These are phyloP conservation scores for Murraya paniculata DNA, from an alignment of 345 rosid genomes.

Conservation along the genomic window DNA sequence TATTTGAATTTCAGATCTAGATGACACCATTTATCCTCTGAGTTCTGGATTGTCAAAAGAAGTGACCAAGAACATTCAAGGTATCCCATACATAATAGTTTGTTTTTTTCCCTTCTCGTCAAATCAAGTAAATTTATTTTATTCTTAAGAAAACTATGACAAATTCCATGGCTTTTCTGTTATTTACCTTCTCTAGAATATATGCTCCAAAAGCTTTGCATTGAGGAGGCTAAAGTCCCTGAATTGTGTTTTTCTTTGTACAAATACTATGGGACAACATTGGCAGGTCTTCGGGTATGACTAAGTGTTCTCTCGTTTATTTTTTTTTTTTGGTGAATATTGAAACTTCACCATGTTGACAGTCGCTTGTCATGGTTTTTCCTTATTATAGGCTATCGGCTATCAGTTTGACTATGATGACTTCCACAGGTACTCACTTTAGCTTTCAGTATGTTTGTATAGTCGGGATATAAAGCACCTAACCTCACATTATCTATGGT, in stretches of 20 bases:
- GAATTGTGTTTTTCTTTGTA: constrained; percentile 66
- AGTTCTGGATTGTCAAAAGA: constrained; percentile 65
- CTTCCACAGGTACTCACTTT: constrained; percentile 62
- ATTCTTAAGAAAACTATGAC: constrained; percentile 2
- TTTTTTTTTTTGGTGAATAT: not conserved
- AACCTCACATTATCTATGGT: not conserved
- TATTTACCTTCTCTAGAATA: constrained; percentile 44
- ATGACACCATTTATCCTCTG: constrained; percentile 82
- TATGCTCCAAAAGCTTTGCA: constrained; percentile 67
- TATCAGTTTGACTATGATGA: constrained; percentile 74
- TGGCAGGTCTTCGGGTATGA: constrained; percentile 93
- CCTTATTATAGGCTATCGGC: constrained; percentile 70
- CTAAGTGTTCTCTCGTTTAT: not conserved
- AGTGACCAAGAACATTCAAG: constrained; percentile 68
- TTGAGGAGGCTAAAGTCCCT: constrained; percentile 55
- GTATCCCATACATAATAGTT: constrained; percentile 27
- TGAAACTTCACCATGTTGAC: not conserved
- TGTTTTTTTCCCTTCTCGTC: not conserved
- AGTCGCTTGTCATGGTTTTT: not conserved
- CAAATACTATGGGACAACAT: constrained; percentile 84
- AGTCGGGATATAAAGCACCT: not conserved
- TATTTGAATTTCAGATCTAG: constrained; percentile 44
- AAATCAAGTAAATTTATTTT: not conserved
- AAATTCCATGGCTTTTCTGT: not conserved
- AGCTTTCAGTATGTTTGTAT: not conserved